Percentiles rank a stretch among this genome's conserved stretches.
Conservation (phyloP, 106 monocot genomes). For the Hemerocallis citrina region DNA sequence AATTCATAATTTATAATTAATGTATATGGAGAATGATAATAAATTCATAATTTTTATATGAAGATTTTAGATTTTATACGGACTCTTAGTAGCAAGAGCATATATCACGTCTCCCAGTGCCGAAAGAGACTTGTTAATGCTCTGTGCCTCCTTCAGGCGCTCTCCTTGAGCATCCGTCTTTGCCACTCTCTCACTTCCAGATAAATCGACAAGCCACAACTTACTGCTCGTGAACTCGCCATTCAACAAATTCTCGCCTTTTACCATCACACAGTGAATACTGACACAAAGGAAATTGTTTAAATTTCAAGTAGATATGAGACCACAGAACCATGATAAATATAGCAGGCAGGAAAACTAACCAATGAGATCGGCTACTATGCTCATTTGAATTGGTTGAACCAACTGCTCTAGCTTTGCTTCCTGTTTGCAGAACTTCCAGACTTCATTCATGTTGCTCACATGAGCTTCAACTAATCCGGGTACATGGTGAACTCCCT, state of each 20-base stretch:
- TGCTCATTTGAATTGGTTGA: slow-evolving; percentile 86
- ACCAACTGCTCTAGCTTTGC: slow-evolving; percentile 81
- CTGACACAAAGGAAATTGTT: slow-evolving; percentile 15
- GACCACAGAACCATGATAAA: background rate
- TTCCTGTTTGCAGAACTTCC: slow-evolving; percentile 81
- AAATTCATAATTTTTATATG: no score
- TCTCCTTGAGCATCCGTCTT: slow-evolving; percentile 97
- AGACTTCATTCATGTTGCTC: slow-evolving; percentile 65
- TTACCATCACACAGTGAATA: slow-evolving; percentile 77
- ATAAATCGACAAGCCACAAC: slow-evolving; percentile 83
- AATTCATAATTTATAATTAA: no score
- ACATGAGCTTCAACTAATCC: slow-evolving; percentile 82
- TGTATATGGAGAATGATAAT: no score
- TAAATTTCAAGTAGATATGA: background rate
- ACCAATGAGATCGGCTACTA: slow-evolving; percentile 96
- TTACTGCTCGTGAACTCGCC: slow-evolving; percentile 86
- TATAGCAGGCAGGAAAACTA: background rate
- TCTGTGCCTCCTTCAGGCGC: slow-evolving; percentile 83
- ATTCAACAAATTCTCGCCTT: slow-evolving; percentile 68
- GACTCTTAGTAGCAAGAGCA: slow-evolving; percentile 85
- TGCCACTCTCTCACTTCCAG: slow-evolving; percentile 88
- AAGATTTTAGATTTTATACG: no score
- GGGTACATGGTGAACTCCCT: slow-evolving; percentile 79
- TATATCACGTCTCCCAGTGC: slow-evolving; percentile 98
- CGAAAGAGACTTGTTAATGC: slow-evolving; percentile 85